These are phyloP conservation scores for Passalora sequoiae DNA, from an alignment of 2,329 filamentous ascomycete species.

Conservation along the genomic window DNA sequence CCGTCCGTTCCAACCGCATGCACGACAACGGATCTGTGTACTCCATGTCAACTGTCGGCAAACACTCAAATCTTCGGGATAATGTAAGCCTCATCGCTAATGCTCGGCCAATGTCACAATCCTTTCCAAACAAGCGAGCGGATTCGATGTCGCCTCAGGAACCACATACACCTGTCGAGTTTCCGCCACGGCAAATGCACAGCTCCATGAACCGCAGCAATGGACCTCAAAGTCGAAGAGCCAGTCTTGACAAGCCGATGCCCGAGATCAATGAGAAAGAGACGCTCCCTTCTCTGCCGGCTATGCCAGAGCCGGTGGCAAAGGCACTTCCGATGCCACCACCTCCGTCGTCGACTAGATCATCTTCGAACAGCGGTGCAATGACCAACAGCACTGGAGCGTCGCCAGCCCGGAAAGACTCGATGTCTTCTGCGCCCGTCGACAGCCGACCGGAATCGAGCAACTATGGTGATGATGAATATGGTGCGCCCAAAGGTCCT, in stretches of 20 bases:
- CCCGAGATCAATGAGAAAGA: slow-evolving; percentile 20
- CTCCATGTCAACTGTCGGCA: slow-evolving; percentile 46
- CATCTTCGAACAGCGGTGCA: no score
- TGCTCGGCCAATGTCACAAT: slow-evolving; percentile 55
- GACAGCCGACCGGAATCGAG: slow-evolving; percentile 25
- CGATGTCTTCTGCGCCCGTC: slow-evolving; percentile 16
- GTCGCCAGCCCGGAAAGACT: slow-evolving; percentile 25
- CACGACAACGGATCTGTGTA: slow-evolving; percentile 47
- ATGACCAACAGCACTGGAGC: slow-evolving; percentile 9
- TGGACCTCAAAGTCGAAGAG: slow-evolving; percentile 10
- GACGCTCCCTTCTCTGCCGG: slow-evolving; percentile 6
- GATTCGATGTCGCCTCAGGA: slow-evolving; percentile 31
- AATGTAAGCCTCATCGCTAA: slow-evolving; percentile 52
- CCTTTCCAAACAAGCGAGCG: slow-evolving; percentile 38
- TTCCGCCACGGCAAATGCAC: slow-evolving; percentile 23
- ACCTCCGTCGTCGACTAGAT: slow-evolving; percentile 12
- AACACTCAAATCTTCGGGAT: slow-evolving; percentile 35
- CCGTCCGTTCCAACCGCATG: slow-evolving; percentile 17
- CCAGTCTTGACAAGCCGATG: slow-evolving; percentile 18
- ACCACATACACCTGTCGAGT: slow-evolving; percentile 11
- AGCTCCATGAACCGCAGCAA: slow-evolving; percentile 17
- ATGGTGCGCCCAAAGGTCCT: slow-evolving; percentile 12
- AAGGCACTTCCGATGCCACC: slow-evolving; percentile 19
- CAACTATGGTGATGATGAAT: slow-evolving; percentile 27
- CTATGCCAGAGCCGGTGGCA: slow-evolving; percentile 16